A percentile compares a stretch with the other conserved stretches of the same genome.
phyloP scores from a whole-genome alignment of 495 filamentous ascomycete genomes.

The Penicillium desertorum region DNA sequence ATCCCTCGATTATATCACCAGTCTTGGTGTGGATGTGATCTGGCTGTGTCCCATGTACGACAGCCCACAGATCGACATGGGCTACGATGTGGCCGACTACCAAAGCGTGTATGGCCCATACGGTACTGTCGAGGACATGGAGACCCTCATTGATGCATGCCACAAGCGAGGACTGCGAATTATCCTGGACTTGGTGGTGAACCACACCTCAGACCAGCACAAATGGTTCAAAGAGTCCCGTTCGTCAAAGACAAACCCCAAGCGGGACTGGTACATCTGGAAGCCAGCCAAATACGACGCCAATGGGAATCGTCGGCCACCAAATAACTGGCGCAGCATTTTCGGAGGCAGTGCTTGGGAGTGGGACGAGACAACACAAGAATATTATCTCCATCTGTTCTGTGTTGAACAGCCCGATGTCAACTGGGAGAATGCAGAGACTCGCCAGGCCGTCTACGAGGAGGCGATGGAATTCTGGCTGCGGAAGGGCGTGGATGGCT shows the following conservation, averaged over 20 bases:
- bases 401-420: conserved; percentile 53
- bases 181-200: conserved; percentile 59
- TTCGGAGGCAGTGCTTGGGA: conserved; percentile 57
- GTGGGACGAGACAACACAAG: conserved; percentile 50
- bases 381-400: conserved; percentile 57
- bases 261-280: conserved; percentile 65
- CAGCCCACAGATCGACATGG: conserved; percentile 57
- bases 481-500: conserved; percentile 51
- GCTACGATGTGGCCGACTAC: conserved; percentile 61
- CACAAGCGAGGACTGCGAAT: conserved; percentile 53
- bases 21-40: conserved; percentile 39
- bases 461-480: conserved; percentile 55
- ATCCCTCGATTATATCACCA: conserved; percentile 58
- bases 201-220: conserved; percentile 60
- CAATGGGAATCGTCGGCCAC: conserved; percentile 52
- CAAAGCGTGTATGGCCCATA: conserved; percentile 53
- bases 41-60: conserved; percentile 46
- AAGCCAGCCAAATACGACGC: conserved; percentile 47
- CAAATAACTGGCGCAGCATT: conserved; percentile 58
- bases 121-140: conserved; percentile 55
- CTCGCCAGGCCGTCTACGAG: conserved; percentile 50
- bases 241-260: conserved; percentile 44
- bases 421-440: conserved; percentile 54
- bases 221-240: conserved; percentile 57
- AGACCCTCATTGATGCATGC: conserved; percentile 48